These are phyloP conservation scores for Lactarius sp. DNA, from an alignment of 768 basidiomycete species.

Conservation along the genomic window DNA sequence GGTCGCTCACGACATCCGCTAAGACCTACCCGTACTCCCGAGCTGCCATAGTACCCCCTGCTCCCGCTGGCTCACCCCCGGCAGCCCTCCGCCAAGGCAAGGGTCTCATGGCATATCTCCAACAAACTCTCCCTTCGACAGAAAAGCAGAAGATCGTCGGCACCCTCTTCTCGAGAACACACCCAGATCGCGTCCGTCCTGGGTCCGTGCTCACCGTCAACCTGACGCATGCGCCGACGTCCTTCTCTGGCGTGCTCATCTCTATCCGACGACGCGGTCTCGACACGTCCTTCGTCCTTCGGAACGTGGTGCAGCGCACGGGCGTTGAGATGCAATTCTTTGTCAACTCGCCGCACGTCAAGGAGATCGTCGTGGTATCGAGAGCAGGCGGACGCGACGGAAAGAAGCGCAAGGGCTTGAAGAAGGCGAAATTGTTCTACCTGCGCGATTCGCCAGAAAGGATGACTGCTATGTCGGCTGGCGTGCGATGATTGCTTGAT, in stretches of 20 bases:
- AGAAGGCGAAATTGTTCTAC: constrained; percentile 79
- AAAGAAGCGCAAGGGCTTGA: constrained; percentile 45
- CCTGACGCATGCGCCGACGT: constrained; percentile 69
- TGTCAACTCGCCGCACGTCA: constrained; percentile 79
- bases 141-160: constrained; percentile 66
- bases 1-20: constrained; percentile 9
- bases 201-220: constrained; percentile 85
- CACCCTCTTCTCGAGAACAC: constrained; percentile 66
- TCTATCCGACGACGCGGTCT: constrained; percentile 76
- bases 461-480: constrained; percentile 70
- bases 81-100: constrained; percentile 57
- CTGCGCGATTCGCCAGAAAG: constrained; percentile 78
- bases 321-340: constrained; percentile 94
- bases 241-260: constrained; percentile 87
- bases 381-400: constrained; percentile 6
- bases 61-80: constrained; percentile 40
- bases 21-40: constrained; percentile 67
- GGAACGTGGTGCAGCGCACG: constrained; percentile 87
- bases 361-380: constrained; percentile 72
- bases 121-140: constrained; percentile 56
- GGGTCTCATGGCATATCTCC: constrained; percentile 73
- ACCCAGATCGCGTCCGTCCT: constrained; percentile 62
- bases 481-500: constrained; percentile 33
- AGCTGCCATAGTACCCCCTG: constrained; percentile 50
- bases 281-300: constrained; percentile 82